Evolutionary conservation across 2,329 filamentous ascomycete genomes (phyloP), one percentile per base, ranked within the genome.

Genomic region (Allantophomopsis lycopodina): DNA sequence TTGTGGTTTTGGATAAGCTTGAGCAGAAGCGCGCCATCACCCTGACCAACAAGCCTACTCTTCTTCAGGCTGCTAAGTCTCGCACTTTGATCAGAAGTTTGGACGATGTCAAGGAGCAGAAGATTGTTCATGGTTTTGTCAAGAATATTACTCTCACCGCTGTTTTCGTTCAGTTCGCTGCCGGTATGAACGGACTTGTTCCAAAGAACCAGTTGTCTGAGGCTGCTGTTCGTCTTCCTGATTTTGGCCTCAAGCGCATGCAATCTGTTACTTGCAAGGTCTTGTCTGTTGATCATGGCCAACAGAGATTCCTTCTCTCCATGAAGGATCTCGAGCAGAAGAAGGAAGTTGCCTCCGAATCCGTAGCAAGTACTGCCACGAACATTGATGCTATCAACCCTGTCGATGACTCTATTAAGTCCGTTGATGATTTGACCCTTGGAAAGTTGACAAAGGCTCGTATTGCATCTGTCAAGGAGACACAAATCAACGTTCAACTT

Each of bases 401-500:
- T 14, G 61, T 88, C 6, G 85, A 93, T 50, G 63, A 69, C 7
- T 66, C 63, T 4, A 68, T 84, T 43, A 66, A 63, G 28, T 71
- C 75, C 6, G 65, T 81, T n/a, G 75, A 78, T 35, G 85, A 94
- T 48, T 71, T 94, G 37, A 65, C 66, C 1, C 66, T 86, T 21
- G 89, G 89, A 39, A 80, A 71, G 47, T 57, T 82, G 36, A 77
- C 79, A 7, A 86, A 83, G 54, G 89, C 83, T 32, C 80, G 72
- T 49, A 74, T 98, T 35, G 73, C 74, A n/a, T 85, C 85, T 0
- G 66, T 95, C 54, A 94, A 94, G 60, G 79, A 80, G 37, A 95
- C 89, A 0, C 91, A 98, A 56, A 66, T 96, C 40, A 96, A 96
- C 49, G 86, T 98, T 5, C 76, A 83, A 48, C 69, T 96, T 38